Base-by-base conservation (phyloP, 2,329 filamentous ascomycete genomes). In the Pyrenophora teres region DNA sequence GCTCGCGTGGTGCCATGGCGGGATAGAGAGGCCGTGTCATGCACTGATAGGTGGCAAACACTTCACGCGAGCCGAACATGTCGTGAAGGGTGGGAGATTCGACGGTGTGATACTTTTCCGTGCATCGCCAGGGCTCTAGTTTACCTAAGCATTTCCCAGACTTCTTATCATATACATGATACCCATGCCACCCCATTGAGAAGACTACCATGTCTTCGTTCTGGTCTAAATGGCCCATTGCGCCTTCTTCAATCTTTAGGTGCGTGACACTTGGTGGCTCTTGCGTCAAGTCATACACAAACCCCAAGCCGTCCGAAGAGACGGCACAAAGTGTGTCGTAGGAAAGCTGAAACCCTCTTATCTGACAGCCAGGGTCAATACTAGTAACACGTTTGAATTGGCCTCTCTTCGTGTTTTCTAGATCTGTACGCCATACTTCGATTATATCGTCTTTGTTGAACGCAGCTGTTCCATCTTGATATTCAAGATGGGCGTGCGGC, bases 341-440 rank as follows among this genome's bases (percentile, higher is more conserved):
- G 9, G 50, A 52, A 8, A 52, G 50, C 35, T 52, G 50, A 7
- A 52, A 52, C n/a, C 50, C 50, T 43, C 50, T 49, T 13, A 45
- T 52, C 5, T 52, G 44, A 7, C 44, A 52, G 19, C 39, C 27
- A 13, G 48, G 50, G 18, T 52, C 45, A 7, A 52, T 15, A 2
- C 43, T 35, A 30, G 44, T 45, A 8, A 49, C 4, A 3, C 50
- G 50, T 19, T 33, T 35, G 21, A 52, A 52, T 4, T 43, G 45
- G 3, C 50, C 50, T 49, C 50, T 49, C 35, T 36, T 33, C 0
- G 33, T 31, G 8, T 32, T 38, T 23, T 43, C 50, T 23, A 43
- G 33, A 31, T 52, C 50, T 23, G 39, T 43, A 8, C 31, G 44
- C 50, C 50, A 52, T 10, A 52, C 30, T 8, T 52, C 50, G 3